Percentiles rank a stretch among this genome's conserved stretches.
Evolutionary conservation across 371 early-diverging fungal species (phyloP).

Genomic region (Mucor piriformis): DNA sequence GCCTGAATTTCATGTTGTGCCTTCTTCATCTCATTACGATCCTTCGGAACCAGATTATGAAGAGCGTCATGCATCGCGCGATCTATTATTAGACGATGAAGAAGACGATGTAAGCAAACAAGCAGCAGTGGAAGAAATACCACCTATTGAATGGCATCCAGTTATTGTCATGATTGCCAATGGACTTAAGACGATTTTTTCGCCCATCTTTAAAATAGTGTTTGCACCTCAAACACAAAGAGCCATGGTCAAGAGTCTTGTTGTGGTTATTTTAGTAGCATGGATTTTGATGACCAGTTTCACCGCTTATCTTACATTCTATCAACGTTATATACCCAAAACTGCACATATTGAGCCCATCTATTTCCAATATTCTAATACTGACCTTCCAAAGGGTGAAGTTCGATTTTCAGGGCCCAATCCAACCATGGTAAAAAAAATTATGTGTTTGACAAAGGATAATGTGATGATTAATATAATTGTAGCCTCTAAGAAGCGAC

Average conservation of each 20-base stretch:
- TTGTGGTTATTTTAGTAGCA: constrained; percentile 25
- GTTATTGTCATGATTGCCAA: constrained; percentile 11
- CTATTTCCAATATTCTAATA: constrained; percentile 41
- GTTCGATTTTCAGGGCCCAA: constrained; percentile 23
- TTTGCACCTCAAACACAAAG: constrained; percentile 44
- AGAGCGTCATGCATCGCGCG: not conserved
- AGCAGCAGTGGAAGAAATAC: constrained; percentile 4
- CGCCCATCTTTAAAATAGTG: constrained; percentile 26
- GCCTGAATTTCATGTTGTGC: constrained; percentile 26
- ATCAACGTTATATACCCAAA: constrained; percentile 48
- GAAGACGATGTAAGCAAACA: not conserved
- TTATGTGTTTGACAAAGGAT: not conserved
- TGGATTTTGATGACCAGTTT: constrained; percentile 50
- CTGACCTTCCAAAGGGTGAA: constrained; percentile 10
- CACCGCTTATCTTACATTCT: constrained; percentile 48
- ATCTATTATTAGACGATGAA: constrained; percentile 1
- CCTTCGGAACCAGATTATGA: constrained; percentile 10
- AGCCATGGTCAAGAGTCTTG: constrained; percentile 37
- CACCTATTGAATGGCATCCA: constrained; percentile 27
- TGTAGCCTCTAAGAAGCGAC: constrained; percentile 25
- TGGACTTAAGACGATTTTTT: constrained; percentile 5
- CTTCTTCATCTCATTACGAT: constrained; percentile 13
- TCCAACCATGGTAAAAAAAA: constrained; percentile 25
- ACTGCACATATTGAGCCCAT: constrained; percentile 48
- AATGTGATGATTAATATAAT: not conserved